Evolutionary conservation across 2,329 filamentous ascomycete species (phyloP), one percentile per base, ranked within the genome.

Genomic region (Rhynchosporium agropyri): DNA sequence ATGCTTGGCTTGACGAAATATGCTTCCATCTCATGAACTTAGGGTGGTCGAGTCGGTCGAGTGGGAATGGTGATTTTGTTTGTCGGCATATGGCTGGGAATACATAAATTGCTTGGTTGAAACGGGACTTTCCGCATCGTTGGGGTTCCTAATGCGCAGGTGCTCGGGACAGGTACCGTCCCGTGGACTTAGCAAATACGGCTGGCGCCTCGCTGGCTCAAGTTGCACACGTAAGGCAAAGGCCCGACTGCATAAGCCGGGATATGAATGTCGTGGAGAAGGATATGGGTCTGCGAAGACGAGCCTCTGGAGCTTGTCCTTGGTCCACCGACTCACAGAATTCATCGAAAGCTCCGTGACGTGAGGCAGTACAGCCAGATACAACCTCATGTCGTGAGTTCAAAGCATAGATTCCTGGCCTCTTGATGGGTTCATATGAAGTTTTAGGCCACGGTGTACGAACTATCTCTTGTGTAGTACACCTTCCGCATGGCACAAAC

Each of bases 211-310:
- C 42, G 20, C 7, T 10, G 13, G 10, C 42, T 43, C 12, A n/a
- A n/a, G 28, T 43, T 10, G n/a, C n/a, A 59, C 26, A 28, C 12
- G 38, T 26, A 33, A 50, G 33, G 45, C 33, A 36, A 50, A 15
- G 43, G 46, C 38, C 57, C 45, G 57, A 59, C 50, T 59, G 45
- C 36, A 59, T 43, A 36, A 51, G 57, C 31, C 8, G 5, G 46
- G 57, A 51, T 26, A 9, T 50, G 2, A 26, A 38, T 10, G 40
- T 36, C 36, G 42, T 31, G 46, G 57, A 31, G 20, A 58, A 33
- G 28, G 9, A 4, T 5, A 43, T 43, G 42, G 33, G 29, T 12
- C 29, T n/a, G 29, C 40, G 55, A 48, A 48, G 43, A 58, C 43
- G 55, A 58, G 38, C 20, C 20, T 20, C 20, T 20, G 20, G 20